Percentiles rank a stretch among this genome's conserved stretches.
phyloP scores from a whole-genome alignment of 179 eudicot species.

The Patellifolia procumbens region DNA sequence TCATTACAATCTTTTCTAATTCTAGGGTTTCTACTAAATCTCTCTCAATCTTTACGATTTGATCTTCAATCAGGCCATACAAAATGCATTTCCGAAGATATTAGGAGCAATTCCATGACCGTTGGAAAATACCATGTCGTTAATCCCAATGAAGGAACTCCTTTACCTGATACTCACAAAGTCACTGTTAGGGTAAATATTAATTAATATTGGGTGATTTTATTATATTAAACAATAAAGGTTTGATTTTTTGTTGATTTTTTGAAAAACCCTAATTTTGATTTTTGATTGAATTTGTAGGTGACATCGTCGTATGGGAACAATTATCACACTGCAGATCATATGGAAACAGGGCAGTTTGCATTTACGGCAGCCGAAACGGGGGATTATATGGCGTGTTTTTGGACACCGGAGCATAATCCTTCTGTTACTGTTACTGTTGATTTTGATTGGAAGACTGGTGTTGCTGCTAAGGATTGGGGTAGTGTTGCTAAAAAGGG shows the following conservation, averaged over 20 bases:
- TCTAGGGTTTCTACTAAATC: constrained; percentile 37
- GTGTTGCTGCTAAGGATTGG: constrained; percentile 91
- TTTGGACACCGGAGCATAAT: constrained; percentile 64
- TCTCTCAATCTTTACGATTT: constrained; percentile 50
- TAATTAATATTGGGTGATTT: too few relatives aligned
- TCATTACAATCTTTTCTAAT: constrained; percentile 18
- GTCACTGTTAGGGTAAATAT: constrained; percentile 60
- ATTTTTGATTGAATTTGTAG: constrained; percentile 37
- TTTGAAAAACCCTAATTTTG: constrained; percentile 19
- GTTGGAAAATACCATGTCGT: constrained; percentile 75
- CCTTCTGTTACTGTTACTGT: constrained; percentile 55
- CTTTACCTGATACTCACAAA: constrained; percentile 67
- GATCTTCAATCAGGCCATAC: constrained; percentile 79
- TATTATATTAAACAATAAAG: not conserved
- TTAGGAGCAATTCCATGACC: constrained; percentile 63
- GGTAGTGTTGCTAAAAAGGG: constrained; percentile 85
- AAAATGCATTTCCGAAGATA: constrained; percentile 85
- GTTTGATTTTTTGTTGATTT: too few relatives aligned
- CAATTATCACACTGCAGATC: constrained; percentile 61
- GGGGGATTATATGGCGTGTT: constrained; percentile 90
- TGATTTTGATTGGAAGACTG: constrained; percentile 90
- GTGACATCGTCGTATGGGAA: constrained; percentile 74
- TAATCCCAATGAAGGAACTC: constrained; percentile 47
- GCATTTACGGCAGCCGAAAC: constrained; percentile 69
- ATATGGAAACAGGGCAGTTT: constrained; percentile 63